A percentile compares a stretch with the other conserved stretches of the same genome.
Evolutionary conservation across 129 eudicot genomes (phyloP).

Genomic region (Saposhnikovia divaricata): DNA sequence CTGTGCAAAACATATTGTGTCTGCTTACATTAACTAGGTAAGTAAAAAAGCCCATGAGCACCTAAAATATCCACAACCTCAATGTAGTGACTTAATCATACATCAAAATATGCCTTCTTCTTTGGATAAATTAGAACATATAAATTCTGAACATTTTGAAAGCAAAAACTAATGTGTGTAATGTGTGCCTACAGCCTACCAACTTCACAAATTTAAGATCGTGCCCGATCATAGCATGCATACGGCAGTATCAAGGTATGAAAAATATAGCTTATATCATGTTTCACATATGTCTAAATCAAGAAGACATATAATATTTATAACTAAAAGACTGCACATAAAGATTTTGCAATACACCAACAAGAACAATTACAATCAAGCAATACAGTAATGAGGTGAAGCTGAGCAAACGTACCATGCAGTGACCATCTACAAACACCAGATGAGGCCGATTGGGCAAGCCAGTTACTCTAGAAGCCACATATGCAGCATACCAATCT

Average conservation of each 20-base stretch:
- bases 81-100: background rate
- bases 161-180: background rate
- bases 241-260: background rate
- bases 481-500: slow-evolving; percentile 98
- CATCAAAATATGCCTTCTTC: background rate
- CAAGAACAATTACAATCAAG: background rate
- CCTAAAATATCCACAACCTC: background rate
- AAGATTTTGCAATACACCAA: background rate
- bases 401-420: slow-evolving; percentile 39
- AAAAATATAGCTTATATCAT: background rate
- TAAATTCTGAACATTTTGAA: background rate
- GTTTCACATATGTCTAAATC: background rate
- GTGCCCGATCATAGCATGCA: background rate
- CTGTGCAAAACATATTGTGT: background rate
- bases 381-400: background rate
- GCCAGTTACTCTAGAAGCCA: slow-evolving; percentile 78
- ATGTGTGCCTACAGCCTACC: too few species aligned
- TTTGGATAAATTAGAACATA: background rate
- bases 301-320: background rate
- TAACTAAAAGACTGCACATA: background rate
- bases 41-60: background rate
- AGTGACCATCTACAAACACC: slow-evolving; percentile 72
- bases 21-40: background rate
- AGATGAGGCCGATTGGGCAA: slow-evolving; percentile 77
- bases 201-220: background rate